A percentile compares a stretch with the other conserved stretches of the same genome.
phyloP scores from a whole-genome alignment of 225 moss, liverwort and hornwort genomes.

The Sphagnum contortum region DNA sequence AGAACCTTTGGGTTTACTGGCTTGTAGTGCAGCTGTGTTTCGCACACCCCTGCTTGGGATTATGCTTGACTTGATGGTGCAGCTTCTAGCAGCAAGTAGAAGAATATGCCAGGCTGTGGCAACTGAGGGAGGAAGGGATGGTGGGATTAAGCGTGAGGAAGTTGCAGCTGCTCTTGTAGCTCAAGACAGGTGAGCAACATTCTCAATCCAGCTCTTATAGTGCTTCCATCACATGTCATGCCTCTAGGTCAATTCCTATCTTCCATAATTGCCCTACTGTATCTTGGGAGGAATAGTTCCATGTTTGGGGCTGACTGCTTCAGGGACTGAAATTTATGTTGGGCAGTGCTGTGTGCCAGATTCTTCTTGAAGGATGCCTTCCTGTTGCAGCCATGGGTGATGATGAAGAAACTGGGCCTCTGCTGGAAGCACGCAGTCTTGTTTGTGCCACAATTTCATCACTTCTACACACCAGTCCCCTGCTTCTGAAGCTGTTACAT shows the following conservation, averaged over 20 bases:
- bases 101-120: slow-evolving; percentile 72
- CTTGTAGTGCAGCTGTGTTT: slow-evolving; percentile 63
- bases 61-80: slow-evolving; percentile 64
- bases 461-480: slow-evolving; percentile 61
- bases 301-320: not conserved
- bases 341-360: slow-evolving; percentile 88
- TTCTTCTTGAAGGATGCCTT: slow-evolving; percentile 82
- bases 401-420: slow-evolving; percentile 56
- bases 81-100: slow-evolving; percentile 72
- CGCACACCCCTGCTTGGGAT: slow-evolving; percentile 68
- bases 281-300: not conserved
- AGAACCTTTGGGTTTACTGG: slow-evolving; percentile 75
- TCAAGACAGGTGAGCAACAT: slow-evolving; percentile 64
- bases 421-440: slow-evolving; percentile 69
- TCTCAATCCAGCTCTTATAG: not conserved
- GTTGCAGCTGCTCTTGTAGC: slow-evolving; percentile 70
- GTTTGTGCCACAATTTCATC: slow-evolving; percentile 74
- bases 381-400: slow-evolving; percentile 62
- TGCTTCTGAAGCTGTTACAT: slow-evolving; percentile 85
- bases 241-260: too few relatives aligned
- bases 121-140: slow-evolving; percentile 69
- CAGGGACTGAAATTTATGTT: not conserved
- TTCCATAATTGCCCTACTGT: not conserved
- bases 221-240: too few relatives aligned
- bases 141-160: slow-evolving; percentile 84